Conservation (phyloP, 2,329 filamentous ascomycete genomes). For the Penicillium palitans region DNA sequence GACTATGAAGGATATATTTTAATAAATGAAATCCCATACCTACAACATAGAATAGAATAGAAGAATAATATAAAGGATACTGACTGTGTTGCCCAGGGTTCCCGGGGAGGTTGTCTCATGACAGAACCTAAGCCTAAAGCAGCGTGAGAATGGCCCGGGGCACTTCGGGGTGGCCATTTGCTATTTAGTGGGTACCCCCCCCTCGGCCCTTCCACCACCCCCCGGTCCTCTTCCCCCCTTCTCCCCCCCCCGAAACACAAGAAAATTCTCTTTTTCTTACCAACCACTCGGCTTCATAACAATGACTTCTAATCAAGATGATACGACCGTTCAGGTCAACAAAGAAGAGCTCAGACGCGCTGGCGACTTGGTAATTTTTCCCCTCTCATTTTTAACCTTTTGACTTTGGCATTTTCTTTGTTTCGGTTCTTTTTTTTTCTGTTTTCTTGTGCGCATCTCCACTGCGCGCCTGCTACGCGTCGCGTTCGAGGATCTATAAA, state of each 20-base stretch:
- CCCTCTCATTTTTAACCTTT: constrained; percentile 10
- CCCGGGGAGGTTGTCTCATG: background rate
- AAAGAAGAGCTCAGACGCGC: constrained; percentile 77
- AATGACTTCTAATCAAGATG: constrained; percentile 40
- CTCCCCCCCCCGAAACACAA: constrained; percentile 7
- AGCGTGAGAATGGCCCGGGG: constrained; percentile 16
- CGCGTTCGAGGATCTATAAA: constrained; percentile 17
- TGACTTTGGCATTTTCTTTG: constrained; percentile 15
- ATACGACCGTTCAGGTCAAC: constrained; percentile 48
- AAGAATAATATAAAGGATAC: background rate
- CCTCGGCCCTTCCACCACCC: constrained; percentile 17
- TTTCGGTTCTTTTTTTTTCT: constrained; percentile 13
- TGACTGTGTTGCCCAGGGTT: background rate
- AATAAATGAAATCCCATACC: background rate
- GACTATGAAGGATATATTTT: too few species aligned
- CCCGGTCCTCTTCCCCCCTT: constrained; percentile 12
- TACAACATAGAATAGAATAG: too few species aligned
- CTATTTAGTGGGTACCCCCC: constrained; percentile 23
- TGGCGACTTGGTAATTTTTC: constrained; percentile 71
- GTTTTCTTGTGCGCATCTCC: constrained; percentile 9
- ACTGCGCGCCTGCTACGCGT: constrained; percentile 21
- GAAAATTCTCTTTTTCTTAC: constrained; percentile 25
- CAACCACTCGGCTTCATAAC: constrained; percentile 36
- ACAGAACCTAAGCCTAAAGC: constrained; percentile 28
- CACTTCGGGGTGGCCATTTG: constrained; percentile 1